phyloP scores from a whole-genome alignment of 2,329 filamentous ascomycete species.

The Epichloe festucae region DNA sequence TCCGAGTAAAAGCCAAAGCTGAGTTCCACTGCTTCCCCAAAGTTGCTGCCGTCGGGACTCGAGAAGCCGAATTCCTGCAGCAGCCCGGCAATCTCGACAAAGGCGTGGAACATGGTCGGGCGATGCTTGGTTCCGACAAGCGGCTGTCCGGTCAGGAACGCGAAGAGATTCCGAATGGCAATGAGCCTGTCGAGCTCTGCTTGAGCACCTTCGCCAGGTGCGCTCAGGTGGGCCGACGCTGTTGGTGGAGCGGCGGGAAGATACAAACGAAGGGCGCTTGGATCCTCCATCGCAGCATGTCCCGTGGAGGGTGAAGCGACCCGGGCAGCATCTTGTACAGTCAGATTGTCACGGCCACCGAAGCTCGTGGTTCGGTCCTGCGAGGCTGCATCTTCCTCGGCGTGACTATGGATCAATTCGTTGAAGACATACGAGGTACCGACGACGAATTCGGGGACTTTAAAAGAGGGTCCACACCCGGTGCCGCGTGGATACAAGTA shows the following conservation, averaged over 20 bases:
- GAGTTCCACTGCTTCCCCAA: conserved; percentile 45
- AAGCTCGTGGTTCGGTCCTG: conserved; percentile 24
- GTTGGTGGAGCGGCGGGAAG: conserved; percentile 33
- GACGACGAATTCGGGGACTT: conserved; percentile 40
- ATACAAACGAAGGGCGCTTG: conserved; percentile 36
- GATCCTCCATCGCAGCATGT: conserved; percentile 22
- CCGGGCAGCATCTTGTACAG: conserved; percentile 35
- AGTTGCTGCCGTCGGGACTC: conserved; percentile 42
- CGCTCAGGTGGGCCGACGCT: conserved; percentile 20
- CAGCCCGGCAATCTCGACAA: conserved; percentile 39
- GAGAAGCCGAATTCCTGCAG: conserved; percentile 46
- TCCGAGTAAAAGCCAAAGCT: conserved; percentile 67
- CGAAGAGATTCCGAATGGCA: conserved; percentile 51
- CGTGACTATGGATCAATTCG: conserved; percentile 31
- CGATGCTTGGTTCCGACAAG: conserved; percentile 43
- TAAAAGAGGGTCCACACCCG: conserved; percentile 42
- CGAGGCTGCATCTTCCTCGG: conserved; percentile 22
- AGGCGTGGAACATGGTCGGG: conserved; percentile 39
- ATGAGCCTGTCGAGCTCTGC: conserved; percentile 42
- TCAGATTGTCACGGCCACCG: conserved; percentile 32
- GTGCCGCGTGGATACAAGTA: conserved; percentile 41
- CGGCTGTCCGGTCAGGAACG: conserved; percentile 50
- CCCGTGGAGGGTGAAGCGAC: conserved; percentile 24
- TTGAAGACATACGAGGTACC: conserved; percentile 41
- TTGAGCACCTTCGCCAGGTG: conserved; percentile 19